These are phyloP conservation scores for Kodamaea anthophila DNA, from an alignment of 1,139 yeast genomes.

Conservation along the genomic window DNA sequence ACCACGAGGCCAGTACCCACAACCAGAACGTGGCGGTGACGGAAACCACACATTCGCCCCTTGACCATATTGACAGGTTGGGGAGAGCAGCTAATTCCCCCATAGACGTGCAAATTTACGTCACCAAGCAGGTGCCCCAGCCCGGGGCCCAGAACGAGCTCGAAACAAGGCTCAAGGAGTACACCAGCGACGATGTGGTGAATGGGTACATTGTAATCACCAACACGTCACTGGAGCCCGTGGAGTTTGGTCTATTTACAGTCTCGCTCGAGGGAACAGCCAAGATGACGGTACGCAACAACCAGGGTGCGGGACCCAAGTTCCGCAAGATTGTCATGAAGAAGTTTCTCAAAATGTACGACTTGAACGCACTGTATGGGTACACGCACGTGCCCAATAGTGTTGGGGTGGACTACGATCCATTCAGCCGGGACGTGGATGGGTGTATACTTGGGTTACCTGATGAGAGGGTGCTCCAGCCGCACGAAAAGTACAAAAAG, in stretches of 20 bases:
- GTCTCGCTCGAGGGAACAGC: slow-evolving; percentile 45
- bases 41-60: slow-evolving; percentile 37
- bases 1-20: slow-evolving; percentile 15
- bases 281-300: slow-evolving; percentile 27
- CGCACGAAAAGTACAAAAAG: slow-evolving; percentile 51
- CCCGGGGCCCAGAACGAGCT: slow-evolving; percentile 30
- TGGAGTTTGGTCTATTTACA: slow-evolving; percentile 40
- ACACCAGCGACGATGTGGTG: slow-evolving; percentile 29
- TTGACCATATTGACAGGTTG: slow-evolving; percentile 40
- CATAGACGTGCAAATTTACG: slow-evolving; percentile 37
- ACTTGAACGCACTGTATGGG: slow-evolving; percentile 41
- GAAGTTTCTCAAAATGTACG: slow-evolving; percentile 44
- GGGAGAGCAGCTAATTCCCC: slow-evolving; percentile 33
- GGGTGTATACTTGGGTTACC: slow-evolving; percentile 48
- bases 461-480: slow-evolving; percentile 43
- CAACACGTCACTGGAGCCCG: slow-evolving; percentile 33
- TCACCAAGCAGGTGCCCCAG: slow-evolving; percentile 36
- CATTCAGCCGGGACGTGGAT: slow-evolving; percentile 43
- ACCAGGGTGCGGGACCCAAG: slow-evolving; percentile 14
- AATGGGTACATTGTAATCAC: slow-evolving; percentile 25
- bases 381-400: slow-evolving; percentile 39
- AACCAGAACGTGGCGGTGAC: slow-evolving; percentile 17
- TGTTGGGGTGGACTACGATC: slow-evolving; percentile 46
- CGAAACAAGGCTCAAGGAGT: slow-evolving; percentile 41
- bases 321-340: slow-evolving; percentile 32